Conservation (phyloP, 2,329 filamentous ascomycete genomes). For the Sporothrix pallida region DNA sequence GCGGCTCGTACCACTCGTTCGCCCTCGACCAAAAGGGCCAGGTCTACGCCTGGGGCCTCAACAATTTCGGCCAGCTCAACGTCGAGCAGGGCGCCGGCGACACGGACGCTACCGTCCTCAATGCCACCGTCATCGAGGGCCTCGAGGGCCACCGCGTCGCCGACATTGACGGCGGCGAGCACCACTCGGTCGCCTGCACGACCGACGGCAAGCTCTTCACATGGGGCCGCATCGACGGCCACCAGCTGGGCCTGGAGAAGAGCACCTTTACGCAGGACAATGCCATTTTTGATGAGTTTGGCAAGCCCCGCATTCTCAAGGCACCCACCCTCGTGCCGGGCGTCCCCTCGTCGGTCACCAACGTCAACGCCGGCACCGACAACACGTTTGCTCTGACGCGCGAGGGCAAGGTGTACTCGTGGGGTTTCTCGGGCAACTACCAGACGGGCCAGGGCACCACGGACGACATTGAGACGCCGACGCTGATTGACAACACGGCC, state of each 20-base stretch:
- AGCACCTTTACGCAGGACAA: slow-evolving; percentile 61
- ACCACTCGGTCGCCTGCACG: slow-evolving; percentile 74
- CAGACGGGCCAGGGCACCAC: slow-evolving; percentile 78
- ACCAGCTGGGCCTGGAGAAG: slow-evolving; percentile 63
- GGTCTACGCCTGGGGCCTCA: slow-evolving; percentile 83
- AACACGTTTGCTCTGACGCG: slow-evolving; percentile 73
- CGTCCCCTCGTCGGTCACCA: slow-evolving; percentile 58
- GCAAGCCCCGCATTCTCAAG: slow-evolving; percentile 72
- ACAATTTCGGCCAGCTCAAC: slow-evolving; percentile 84
- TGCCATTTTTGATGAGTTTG: slow-evolving; percentile 67
- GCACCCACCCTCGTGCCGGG: slow-evolving; percentile 66
- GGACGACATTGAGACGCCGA: slow-evolving; percentile 81
- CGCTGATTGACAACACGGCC: slow-evolving; percentile 82
- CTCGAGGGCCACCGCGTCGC: slow-evolving; percentile 69
- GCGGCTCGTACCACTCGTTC: slow-evolving; percentile 81
- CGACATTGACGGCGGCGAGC: slow-evolving; percentile 69
- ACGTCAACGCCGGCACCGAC: slow-evolving; percentile 70
- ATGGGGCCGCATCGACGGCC: slow-evolving; percentile 65
- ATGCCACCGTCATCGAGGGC: slow-evolving; percentile 69
- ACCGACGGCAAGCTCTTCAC: slow-evolving; percentile 62
- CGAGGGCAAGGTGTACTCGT: slow-evolving; percentile 74
- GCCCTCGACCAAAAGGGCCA: slow-evolving; percentile 72
- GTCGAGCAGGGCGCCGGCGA: slow-evolving; percentile 64
- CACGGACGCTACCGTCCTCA: slow-evolving; percentile 73
- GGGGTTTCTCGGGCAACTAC: slow-evolving; percentile 82